Conservation (phyloP, 2,329 filamentous ascomycete genomes). For the Podosphaera aphanis region DNA sequence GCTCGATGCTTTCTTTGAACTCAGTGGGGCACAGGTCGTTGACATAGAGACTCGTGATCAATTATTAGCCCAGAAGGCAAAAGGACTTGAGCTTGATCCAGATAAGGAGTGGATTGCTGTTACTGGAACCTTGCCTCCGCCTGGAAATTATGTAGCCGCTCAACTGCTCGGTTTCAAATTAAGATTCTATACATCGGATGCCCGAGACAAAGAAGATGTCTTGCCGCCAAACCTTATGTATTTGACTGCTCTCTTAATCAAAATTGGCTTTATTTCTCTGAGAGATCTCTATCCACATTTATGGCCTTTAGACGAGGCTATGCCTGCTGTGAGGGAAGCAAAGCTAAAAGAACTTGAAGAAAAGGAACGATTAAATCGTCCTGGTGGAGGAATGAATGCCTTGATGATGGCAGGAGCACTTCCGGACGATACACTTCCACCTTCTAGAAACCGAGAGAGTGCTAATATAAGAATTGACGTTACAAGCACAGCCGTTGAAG, state of each 20-base stretch:
- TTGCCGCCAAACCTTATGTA: constrained; percentile 86
- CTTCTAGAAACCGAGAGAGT: constrained; percentile 22
- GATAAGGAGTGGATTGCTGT: constrained; percentile 53
- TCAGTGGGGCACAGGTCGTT: constrained; percentile 48
- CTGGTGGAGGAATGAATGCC: constrained; percentile 57
- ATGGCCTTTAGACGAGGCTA: constrained; percentile 61
- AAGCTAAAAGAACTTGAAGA: constrained; percentile 57
- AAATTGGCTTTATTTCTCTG: constrained; percentile 88
- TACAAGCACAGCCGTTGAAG: constrained; percentile 22
- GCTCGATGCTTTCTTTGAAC: constrained; percentile 69
- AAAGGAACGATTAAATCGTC: constrained; percentile 45
- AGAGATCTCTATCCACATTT: constrained; percentile 80
- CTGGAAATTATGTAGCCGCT: constrained; percentile 75
- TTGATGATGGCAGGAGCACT: constrained; percentile 70
- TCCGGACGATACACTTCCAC: constrained; percentile 49
- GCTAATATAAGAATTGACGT: constrained; percentile 28
- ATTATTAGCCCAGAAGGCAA: constrained; percentile 20
- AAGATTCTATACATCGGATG: constrained; percentile 70
- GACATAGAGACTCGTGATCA: constrained; percentile 28
- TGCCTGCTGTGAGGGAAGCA: constrained; percentile 49
- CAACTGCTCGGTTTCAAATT: constrained; percentile 94
- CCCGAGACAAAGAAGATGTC: constrained; percentile 49
- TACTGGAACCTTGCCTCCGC: constrained; percentile 61
- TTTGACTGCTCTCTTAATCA: constrained; percentile 75
- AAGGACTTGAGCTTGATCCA: constrained; percentile 23